Conservation (phyloP, 1,284 basidiomycete species). For the Ceratobasidium sp. region DNA sequence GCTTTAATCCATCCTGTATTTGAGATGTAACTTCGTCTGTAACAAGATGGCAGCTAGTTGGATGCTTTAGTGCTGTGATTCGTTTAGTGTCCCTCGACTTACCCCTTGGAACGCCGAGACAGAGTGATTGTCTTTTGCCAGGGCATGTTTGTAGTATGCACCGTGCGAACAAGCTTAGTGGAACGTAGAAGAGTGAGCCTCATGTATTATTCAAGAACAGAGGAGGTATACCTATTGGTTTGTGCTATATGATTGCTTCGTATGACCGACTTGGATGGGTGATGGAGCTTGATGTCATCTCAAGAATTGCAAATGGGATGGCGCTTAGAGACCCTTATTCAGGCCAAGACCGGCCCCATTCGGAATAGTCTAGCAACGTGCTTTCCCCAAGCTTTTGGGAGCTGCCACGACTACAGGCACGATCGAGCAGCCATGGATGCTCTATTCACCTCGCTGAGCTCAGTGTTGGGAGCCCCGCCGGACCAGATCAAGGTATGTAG, state of each 20-base stretch:
- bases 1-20: conserved; percentile 75
- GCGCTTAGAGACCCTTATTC: neutral
- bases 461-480: conserved; percentile 72
- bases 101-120: conserved; percentile 63
- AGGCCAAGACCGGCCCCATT: neutral
- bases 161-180: conserved; percentile 47
- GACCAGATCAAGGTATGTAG: conserved; percentile 74
- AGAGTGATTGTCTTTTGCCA: conserved; percentile 88
- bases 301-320: neutral
- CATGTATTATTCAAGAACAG: too few species aligned
- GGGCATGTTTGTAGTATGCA: conserved; percentile 66
- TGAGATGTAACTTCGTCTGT: conserved; percentile 78
- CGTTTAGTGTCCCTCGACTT: conserved; percentile 10
- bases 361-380: conserved; percentile 14
- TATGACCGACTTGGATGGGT: neutral
- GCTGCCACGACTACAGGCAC: conserved; percentile 20
- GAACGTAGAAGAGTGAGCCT: too few species aligned
- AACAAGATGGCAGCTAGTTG: conserved; percentile 76
- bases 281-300: neutral
- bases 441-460: conserved; percentile 67
- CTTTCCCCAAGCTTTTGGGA: conserved; percentile 6
- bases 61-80: conserved; percentile 35
- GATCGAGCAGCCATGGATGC: conserved; percentile 61
- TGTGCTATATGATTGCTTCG: neutral
- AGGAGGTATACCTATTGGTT: too few species aligned